phyloP scores from a whole-genome alignment of 2,329 filamentous ascomycete species.

The Aspergillus sp. region DNA sequence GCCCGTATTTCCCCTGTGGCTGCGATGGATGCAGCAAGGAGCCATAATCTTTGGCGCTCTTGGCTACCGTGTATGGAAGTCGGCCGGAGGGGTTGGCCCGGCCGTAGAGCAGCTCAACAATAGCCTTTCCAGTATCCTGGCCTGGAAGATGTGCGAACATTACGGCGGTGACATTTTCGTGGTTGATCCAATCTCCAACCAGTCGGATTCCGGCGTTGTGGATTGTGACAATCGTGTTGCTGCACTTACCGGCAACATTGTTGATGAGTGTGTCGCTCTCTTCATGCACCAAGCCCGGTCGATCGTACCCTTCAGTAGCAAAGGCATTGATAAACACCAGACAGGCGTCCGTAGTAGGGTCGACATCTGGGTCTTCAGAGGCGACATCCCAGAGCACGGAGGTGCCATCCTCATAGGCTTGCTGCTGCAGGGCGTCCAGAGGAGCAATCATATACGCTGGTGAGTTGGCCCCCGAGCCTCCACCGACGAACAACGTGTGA shows the following conservation, averaged over 20 bases:
- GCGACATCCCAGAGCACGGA: constrained; percentile 22
- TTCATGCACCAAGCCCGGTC: constrained; percentile 32
- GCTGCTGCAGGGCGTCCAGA: constrained; percentile 53
- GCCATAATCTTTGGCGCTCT: constrained; percentile 57
- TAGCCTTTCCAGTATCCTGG: constrained; percentile 59
- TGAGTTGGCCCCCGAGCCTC: constrained; percentile 50
- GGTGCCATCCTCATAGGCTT: constrained; percentile 56
- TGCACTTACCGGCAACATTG: constrained; percentile 58
- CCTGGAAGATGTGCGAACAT: constrained; percentile 65
- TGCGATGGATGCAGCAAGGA: constrained; percentile 12
- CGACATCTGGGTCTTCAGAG: constrained; percentile 15
- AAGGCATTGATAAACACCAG: constrained; percentile 61
- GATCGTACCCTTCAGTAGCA: constrained; percentile 41
- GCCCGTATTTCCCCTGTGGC: constrained; percentile 14
- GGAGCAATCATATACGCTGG: constrained; percentile 52
- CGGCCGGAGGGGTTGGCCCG: constrained; percentile 57
- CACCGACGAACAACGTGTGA: constrained; percentile 46
- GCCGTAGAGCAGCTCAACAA: constrained; percentile 60
- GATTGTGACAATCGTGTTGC: constrained; percentile 63
- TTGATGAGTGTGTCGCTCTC: constrained; percentile 56
- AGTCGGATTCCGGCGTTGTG: constrained; percentile 64
- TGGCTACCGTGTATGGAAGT: constrained; percentile 62
- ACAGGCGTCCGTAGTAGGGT: constrained; percentile 23
- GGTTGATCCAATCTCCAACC: constrained; percentile 57
- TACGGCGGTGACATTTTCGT: constrained; percentile 64